Evolutionary conservation across 2,329 filamentous ascomycete genomes (phyloP), one percentile per base, ranked within the genome.

Genomic region (Neonectria magnoliae): DNA sequence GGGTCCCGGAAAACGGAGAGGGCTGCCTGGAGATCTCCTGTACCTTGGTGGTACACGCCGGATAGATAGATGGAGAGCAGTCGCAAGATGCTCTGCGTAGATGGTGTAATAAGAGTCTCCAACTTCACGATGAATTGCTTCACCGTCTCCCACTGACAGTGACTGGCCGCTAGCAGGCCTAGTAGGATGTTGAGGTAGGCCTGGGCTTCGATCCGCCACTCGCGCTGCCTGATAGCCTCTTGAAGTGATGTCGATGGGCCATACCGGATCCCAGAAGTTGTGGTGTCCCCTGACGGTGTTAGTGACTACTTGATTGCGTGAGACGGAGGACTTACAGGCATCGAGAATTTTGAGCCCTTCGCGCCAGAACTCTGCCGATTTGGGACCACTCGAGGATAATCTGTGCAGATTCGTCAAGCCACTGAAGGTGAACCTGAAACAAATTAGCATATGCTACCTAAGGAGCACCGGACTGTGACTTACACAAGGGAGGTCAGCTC

Each of bases 31-130:
- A 96, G 83, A 67, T 93, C 85, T 16, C 93, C 94, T 5, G 85
- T 90, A 18, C 91, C 92, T 80, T 98, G 95, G 57, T 89, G 83
- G 70, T 93, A 91, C 8, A 92, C 86, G 0, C 91, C 94, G 1
- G 85, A 83, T 18, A 97, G 87, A 77, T 98, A 98, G 47, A 87
- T 81, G 7, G 87, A 83, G 48, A 92, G 83, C 36, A 88, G 50
- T 33, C 73, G 73, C 20, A 81, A 63, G 2, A 82, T 82, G 67
- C 74, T 81, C 75, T 81, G 82, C 65, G 72, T 80, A 66, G 76
- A 77, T 33, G 78, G 77, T 48, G 75, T 76, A 53, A 82, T 76
- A 36, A 83, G 80, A 57, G 75, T 77, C 56, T 85, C 82, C 13
- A 92, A 79, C 48, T 85, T 83, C 13, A 83, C 79, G 18, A 93